Evolutionary conservation across 345 rosid species (phyloP), one percentile per base, ranked within the genome.

Genomic region (Gossypioides kirkii): DNA sequence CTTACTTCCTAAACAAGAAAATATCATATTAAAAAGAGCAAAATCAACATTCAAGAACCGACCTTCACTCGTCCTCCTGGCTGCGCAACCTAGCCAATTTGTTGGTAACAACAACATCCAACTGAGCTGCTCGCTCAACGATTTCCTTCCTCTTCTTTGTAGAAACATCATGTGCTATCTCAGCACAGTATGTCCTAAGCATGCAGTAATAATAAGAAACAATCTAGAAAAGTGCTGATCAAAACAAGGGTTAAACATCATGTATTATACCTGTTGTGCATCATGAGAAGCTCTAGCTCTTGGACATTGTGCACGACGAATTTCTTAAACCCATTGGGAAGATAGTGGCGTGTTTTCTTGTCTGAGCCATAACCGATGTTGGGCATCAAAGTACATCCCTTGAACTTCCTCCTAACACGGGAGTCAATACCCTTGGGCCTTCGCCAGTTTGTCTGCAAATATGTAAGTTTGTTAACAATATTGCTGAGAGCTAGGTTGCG

Each of bases 391-490:
- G 86, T 78, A 74, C 81, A 74, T 78, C 93, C 93, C 62, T 89
- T 89, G 80, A 89, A 89, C 85, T 87, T 89, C 64, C 93, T 87
- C 82, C 93, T 82, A 59, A 87, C 89, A 70, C 93, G 88, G 16
- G 93, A 89, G 80, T 89, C 91, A 73, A 89, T 88, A 81, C 90
- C 90, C 87, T 88, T 86, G 0, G 92, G 90, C 82, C 90, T 82
- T 55, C 88, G 55, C 90, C 90, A 87, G 81, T 61, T 88, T 72
- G 75, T 41, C 90, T 88, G 80, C 68, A 62, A 76, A 32, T 10
- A 50, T 38, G 46, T n/a, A 71, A 26, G 18, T 3, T 32, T 10
- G 26, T 70, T 23, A 70, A 63, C 26, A 41, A 8, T 41, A 41
- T 18, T 18, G 62, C 46, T 13, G 28, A 41, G 8, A 18, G 49